These are phyloP conservation scores for Penicillium sp. DNA, from an alignment of 2,329 filamentous ascomycete genomes.

Conservation along the genomic window DNA sequence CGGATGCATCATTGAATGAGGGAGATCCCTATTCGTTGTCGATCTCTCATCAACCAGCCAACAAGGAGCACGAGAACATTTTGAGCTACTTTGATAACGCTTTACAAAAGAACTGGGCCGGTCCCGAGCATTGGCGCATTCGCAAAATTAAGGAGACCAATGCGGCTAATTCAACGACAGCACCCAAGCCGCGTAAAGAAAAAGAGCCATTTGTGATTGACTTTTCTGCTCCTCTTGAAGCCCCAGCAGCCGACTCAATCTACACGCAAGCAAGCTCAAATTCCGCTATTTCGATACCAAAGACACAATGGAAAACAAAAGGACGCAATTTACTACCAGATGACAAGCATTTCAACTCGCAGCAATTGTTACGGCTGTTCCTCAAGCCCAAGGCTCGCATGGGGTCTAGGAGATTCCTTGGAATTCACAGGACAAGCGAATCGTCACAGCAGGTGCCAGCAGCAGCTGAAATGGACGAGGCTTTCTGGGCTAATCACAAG, in stretches of 20 bases:
- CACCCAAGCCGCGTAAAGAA: constrained; percentile 71
- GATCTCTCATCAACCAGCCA: constrained; percentile 67
- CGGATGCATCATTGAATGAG: constrained; percentile 56
- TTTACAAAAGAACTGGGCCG: constrained; percentile 94
- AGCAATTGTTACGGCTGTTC: constrained; percentile 83
- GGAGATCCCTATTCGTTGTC: constrained; percentile 74
- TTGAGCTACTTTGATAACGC: constrained; percentile 98
- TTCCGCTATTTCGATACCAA: constrained; percentile 76
- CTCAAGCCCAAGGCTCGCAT: constrained; percentile 89
- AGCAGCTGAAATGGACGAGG: constrained; percentile 84
- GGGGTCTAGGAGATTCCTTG: constrained; percentile 59
- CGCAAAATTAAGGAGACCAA: constrained; percentile 80
- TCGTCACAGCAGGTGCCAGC: constrained; percentile 51
- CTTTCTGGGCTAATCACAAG: constrained; percentile 75
- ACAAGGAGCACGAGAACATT: constrained; percentile 80
- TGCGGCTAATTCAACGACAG: constrained; percentile 43
- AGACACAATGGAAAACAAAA: constrained; percentile 94
- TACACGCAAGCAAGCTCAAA: constrained; percentile 79
- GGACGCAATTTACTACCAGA: constrained; percentile 89
- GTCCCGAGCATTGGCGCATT: constrained; percentile 98
- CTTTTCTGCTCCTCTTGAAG: constrained; percentile 72
- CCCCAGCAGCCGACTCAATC: constrained; percentile 67
- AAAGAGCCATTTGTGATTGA: constrained; percentile 96
- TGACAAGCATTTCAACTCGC: constrained; percentile 97
- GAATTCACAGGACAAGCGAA: constrained; percentile 37